These are phyloP conservation scores for Cymodocea nodosa DNA, from an alignment of 116 monocot genomes.

Conservation along the genomic window DNA sequence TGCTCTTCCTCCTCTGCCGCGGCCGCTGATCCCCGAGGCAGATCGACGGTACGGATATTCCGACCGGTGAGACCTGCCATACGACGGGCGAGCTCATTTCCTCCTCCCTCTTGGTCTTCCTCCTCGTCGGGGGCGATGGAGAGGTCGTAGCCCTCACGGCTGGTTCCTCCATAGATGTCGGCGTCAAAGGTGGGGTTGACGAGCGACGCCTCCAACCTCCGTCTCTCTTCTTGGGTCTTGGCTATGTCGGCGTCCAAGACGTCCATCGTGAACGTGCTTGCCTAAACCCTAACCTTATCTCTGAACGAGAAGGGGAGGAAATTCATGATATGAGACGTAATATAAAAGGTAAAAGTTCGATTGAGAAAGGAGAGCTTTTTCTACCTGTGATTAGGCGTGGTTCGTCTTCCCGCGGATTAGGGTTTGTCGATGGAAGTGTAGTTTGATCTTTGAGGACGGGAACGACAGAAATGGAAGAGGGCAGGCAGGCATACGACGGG, in stretches of 20 bases:
- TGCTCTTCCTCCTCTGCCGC: conserved; percentile 26
- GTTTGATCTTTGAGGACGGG: background rate
- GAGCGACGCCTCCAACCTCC: conserved; percentile 67
- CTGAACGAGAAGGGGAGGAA: background rate
- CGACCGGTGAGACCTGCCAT: conserved; percentile 73
- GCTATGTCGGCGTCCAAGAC: conserved; percentile 37
- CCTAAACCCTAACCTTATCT: background rate
- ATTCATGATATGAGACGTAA: background rate
- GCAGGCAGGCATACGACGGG: no score
- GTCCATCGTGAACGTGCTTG: conserved; percentile 8
- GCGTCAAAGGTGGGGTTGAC: conserved; percentile 69
- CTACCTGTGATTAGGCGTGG: background rate
- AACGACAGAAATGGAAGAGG: no score
- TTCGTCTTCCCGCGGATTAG: background rate
- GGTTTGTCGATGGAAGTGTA: background rate
- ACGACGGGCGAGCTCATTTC: conserved; percentile 38
- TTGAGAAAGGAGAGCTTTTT: no score
- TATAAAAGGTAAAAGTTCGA: background rate
- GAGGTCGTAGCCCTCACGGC: conserved; percentile 57
- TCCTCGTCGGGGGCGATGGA: conserved; percentile 86
- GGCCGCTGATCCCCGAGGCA: conserved; percentile 26
- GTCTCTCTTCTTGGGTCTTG: conserved; percentile 77
- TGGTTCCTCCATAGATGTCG: conserved; percentile 73
- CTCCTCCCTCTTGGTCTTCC: conserved; percentile 50
- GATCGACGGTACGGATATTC: conserved; percentile 5